Evolutionary conservation across 208 protist species (phyloP), one percentile per base, ranked within the genome.

Genomic region (Crithidia expoeki): DNA sequence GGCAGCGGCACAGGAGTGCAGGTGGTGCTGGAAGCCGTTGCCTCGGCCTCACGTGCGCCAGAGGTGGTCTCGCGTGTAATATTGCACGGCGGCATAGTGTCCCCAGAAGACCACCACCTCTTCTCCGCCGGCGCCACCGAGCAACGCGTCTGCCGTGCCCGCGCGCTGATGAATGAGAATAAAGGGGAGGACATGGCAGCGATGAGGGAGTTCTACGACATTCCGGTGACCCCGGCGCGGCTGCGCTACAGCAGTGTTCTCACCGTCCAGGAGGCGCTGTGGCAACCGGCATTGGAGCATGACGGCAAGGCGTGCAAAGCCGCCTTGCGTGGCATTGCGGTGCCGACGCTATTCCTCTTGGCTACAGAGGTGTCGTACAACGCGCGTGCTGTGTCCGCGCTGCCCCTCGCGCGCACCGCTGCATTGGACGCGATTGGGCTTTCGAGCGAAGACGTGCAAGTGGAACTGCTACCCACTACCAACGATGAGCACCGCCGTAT

Each of bases 201-300:
- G 21, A 74, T 93, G 79, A 47, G 12, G 14, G 52, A 75, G 2
- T 49, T 80, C 70, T 94, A 94, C 62, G 88, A 94, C 72, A 88
- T 94, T 30, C 70, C 83, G 12, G 63, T 94, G 23, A 94, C 88
- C 12, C 78, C 88, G 2, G 81, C 83, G 19, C 85, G 88, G 12
- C 79, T 90, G 33, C 50, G 38, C 32, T 52, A 68, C 40, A 76
- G 73, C 30, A 80, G 76, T 17, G 86, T 72, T 56, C 68, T 84
- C 11, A 86, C 84, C 16, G 60, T 94, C n/a, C 88, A 94, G 73
- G 88, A 94, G 72, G 88, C 85, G 2, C 68, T 94, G 32, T 94
- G 88, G 88, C 69, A 74, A 62, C 88, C 88, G 7, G 83, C 59
- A 25, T 51, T 88, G 52, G 62, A 65, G 10, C 21, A 72, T 17